phyloP scores from a whole-genome alignment of 495 filamentous ascomycete species.

The Echria macrotheca region DNA sequence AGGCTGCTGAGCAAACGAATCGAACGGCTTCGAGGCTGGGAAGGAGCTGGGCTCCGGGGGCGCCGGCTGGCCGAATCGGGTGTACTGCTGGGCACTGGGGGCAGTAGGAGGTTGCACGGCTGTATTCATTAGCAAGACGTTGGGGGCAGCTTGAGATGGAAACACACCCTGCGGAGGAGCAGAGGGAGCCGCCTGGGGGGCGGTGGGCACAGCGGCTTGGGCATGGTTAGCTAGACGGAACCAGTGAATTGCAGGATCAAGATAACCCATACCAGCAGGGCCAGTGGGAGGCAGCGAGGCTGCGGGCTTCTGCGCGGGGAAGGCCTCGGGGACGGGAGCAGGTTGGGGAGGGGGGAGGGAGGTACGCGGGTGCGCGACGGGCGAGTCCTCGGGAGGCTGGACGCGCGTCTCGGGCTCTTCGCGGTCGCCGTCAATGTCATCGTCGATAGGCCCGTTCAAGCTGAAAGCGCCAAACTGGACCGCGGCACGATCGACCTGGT shows the following conservation, averaged over 20 bases:
- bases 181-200: conserved; percentile 24
- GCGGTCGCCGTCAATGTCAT: conserved; percentile 87
- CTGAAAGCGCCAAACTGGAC: conserved; percentile 98
- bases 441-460: conserved; percentile 66
- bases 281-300: conserved; percentile 51
- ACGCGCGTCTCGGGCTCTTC: conserved; percentile 93
- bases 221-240: conserved; percentile 22
- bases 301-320: conserved; percentile 63
- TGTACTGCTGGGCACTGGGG: conserved; percentile 55
- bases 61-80: conserved; percentile 60
- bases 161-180: conserved; percentile 28
- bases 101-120: conserved; percentile 42
- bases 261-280: conserved; percentile 33
- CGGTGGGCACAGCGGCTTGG: conserved; percentile 27
- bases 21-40: conserved; percentile 73
- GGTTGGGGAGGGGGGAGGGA: conserved; percentile 74
- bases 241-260: not conserved
- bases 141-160: conserved; percentile 25
- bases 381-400: conserved; percentile 91
- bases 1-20: conserved; percentile 75
- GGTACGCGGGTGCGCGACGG: conserved; percentile 80
- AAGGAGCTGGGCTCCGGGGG: conserved; percentile 54
- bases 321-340: conserved; percentile 53
- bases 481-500: conserved; percentile 77
- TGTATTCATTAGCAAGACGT: conserved; percentile 4